Evolutionary conservation across 1,284 basidiomycete genomes (phyloP), one percentile per base, ranked within the genome.

Genomic region (Papiliotrema nemorosa): DNA sequence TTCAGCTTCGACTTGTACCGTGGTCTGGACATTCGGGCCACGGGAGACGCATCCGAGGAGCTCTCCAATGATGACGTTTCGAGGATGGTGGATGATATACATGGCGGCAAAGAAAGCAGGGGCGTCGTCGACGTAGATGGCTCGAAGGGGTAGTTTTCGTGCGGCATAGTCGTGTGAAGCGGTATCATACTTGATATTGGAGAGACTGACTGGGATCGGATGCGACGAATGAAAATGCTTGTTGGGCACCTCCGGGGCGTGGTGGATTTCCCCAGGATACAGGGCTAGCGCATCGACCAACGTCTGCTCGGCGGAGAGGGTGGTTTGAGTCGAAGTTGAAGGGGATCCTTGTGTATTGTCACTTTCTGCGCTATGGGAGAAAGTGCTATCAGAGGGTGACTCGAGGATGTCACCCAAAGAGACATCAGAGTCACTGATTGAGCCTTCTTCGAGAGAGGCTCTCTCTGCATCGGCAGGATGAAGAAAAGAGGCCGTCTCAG

Each of bases 181-280:
- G 44, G 18, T 16, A 25, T 20, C 29, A 33, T 18, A 12, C 4
- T 14, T 12, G 33, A 35, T 22, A 7, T 12, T 16, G 29, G 29
- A 22, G 18, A 5, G 29, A 16, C 20, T 21, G 18, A 45, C 12
- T 12, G 25, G 34, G 3, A n/a, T 12, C 5, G 27, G 5, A 3
- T 16, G 14, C 29, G 44, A 33, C 5, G 18, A 25, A 24, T 34
- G 35, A 10, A 36, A 25, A 31, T 6, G 31, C 5, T 26, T 5
- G 14, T 26, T 10, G 42, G 14, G 13, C 10, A 49, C 37, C 25
- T 62, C n/a, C n/a, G n/a, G n/a, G n/a, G n/a, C n/a, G n/a, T n/a
- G n/a, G n/a, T n/a, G n/a, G n/a, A n/a, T n/a, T n/a, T n/a, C n/a
- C n/a, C n/a, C n/a, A n/a, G n/a, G n/a, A n/a, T n/a, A n/a, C n/a